phyloP scores from a whole-genome alignment of 139 green algal species.

The Chlamydomonas incerta region DNA sequence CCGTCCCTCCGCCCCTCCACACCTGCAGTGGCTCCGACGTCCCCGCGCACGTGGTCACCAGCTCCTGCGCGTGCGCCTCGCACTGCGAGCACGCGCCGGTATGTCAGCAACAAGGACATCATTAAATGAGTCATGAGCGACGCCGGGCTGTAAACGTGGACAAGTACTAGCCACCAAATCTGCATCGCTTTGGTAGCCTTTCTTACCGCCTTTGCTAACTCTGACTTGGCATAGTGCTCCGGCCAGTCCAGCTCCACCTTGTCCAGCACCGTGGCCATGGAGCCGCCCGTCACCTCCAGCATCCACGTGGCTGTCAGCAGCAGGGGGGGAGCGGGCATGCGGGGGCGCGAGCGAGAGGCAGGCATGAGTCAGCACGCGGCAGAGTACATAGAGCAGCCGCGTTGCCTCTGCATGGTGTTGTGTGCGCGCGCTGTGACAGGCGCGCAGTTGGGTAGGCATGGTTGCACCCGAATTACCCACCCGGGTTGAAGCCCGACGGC shows the following conservation, averaged over 20 bases:
- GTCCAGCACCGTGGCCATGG: conserved; percentile 46
- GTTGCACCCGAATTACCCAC: not conserved
- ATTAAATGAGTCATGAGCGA: too few species aligned
- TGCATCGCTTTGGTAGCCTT: not conserved
- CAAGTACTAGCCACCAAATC: too few species aligned
- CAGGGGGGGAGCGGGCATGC: not conserved
- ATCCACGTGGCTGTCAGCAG: conserved; percentile 79
- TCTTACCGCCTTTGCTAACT: not conserved
- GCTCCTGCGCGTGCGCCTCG: not conserved
- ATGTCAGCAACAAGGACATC: not conserved
- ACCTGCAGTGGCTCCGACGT: not conserved
- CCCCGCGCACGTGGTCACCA: not conserved
- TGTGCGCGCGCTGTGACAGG: too few species aligned
- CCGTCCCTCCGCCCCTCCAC: not conserved
- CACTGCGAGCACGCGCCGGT: not conserved
- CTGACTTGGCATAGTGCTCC: not conserved
- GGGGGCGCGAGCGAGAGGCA: not conserved
- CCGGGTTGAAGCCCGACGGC: conserved; percentile 69
- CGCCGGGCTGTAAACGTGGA: too few species aligned
- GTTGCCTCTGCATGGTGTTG: too few species aligned
- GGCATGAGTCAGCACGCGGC: not conserved
- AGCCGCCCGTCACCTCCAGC: conserved; percentile 72
- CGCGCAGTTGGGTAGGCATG: too few species aligned
- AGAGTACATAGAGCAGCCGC: too few species aligned
- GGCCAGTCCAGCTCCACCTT: conserved; percentile 49